These are phyloP conservation scores for Kwoniella botswanensis DNA, from an alignment of 768 basidiomycete genomes.

Conservation along the genomic window DNA sequence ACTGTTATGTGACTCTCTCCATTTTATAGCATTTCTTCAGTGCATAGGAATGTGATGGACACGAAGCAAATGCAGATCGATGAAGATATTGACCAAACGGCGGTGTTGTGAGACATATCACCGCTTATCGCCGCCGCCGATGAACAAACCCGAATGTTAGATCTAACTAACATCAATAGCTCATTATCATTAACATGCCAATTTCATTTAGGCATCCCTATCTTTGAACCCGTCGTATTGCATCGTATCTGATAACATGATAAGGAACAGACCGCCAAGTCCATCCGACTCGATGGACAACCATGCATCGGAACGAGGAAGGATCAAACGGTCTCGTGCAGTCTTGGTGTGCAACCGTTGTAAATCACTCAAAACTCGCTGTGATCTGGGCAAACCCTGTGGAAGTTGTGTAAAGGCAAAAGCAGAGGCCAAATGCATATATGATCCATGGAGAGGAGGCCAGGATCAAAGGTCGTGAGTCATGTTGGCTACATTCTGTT, in stretches of 20 bases:
- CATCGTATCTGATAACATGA: background rate
- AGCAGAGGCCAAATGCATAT: conserved; percentile 11
- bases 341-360: conserved; percentile 21
- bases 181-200: no score
- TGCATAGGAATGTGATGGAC: background rate
- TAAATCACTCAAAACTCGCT: conserved; percentile 23
- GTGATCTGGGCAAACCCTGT: conserved; percentile 19
- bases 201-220: no score
- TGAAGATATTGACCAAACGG: no score
- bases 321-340: conserved; percentile 20
- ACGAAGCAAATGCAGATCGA: background rate
- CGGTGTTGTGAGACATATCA: no score
- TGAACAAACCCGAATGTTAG: no score
- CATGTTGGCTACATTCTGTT: background rate
- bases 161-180: no score
- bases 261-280: conserved; percentile 1
- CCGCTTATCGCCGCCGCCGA: no score
- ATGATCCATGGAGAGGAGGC: conserved; percentile 17
- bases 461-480: background rate
- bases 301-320: background rate
- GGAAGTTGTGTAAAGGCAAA: conserved; percentile 16
- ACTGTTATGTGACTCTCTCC: no score
- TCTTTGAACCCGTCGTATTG: no score
- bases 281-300: background rate
- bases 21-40: no score